Evolutionary conservation across 2,329 filamentous ascomycete species (phyloP), one percentile per base, ranked within the genome.

Genomic region (Gremmenia infestans): DNA sequence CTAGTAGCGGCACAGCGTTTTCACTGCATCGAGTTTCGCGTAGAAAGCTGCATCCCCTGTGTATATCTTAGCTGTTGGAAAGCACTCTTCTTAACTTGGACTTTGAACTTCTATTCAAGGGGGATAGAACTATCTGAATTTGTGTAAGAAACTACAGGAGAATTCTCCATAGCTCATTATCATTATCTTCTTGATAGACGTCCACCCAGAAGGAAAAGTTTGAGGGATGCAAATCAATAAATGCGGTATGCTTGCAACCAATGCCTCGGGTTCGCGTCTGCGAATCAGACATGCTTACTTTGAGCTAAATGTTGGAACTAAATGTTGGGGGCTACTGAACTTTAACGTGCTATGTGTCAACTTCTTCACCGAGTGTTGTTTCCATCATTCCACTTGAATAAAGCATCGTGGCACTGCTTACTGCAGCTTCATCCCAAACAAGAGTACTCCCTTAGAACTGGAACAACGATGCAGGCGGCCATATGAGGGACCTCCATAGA

Each of bases 1-100:
- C 5, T 45, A 60, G 58, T 58, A 57, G 61, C 58, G 63, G 63
- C 56, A 57, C 56, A 60, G 59, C 47, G 51, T 52, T 57, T 45
- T 51, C 48, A 46, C 56, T 54, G 52, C 51, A 51, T 55, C 46
- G 32, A 12, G 23, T 25, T 48, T 48, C 4, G 23, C 12, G 23
- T 25, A 48, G 45, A 48, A 48, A n/a, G 42, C 11, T 23, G 35
- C n/a, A 28, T 46, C 32, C 23, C 17, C 5, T 52, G 17, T 36
- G 5, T 15, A 17, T 23, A 14, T n/a, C 45, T 45, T 19, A 32
- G 45, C 45, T 48, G 17, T 23, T 48, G 25, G 45, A 47, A 35
- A 8, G 19, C 6, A 45, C 9, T 14, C 42, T 14, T 17, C 14
- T 11, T 9, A 5, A 7, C 23, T 28, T 28, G 45, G 12, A 12